Evolutionary conservation across 139 green algal genomes (phyloP), one percentile per base, ranked within the genome.

Genomic region (Coelastrella sp.): DNA sequence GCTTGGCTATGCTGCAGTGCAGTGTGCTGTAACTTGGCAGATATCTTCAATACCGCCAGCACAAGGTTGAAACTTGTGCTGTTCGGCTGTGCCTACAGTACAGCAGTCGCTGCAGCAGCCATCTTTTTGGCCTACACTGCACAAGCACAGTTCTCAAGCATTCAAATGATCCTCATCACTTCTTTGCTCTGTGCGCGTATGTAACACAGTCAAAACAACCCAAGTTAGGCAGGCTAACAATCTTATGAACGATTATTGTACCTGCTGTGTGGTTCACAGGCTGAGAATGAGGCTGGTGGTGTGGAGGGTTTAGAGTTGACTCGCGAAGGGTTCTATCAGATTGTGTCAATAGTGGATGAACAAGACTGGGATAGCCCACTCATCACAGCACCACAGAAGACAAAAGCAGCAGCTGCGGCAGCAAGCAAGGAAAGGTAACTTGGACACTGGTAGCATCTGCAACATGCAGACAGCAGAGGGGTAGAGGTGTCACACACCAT

Each of bases 321-420:
- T 6, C 84, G 84, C 14, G 84, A 88, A 35, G 84, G 25, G 8
- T 88, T 88, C 49, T 88, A 88, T 68, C 63, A 59, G 49, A 73
- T 88, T 6, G 84, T 88, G 35, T 88, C 84, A 19, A 49, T 88
- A 0, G 20, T 81, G 20, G 78, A 59, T 24, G 61, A 57, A 6
- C 58, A 80, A 56, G 66, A 88, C 20, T 88, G 74, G 74, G 20
- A 25, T 19, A 76, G 19, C 24, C 68, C 68, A 49, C 25, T 14
- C 15, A 68, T 84, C 8, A 60, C 10, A 6, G 72, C 72, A 24
- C 19, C 72, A 78, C 65, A 84, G 7, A 15, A 15, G 10, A 24
- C 49, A 9, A 66, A 9, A 73, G 59, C 80, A 58, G 80, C 58
- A 75, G 22, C 4, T 74, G n/a, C 60, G 49, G 80, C 59, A 86